Conservation (phyloP, 163 green algal species). For the Coccomyxa subellipsoidea region DNA sequence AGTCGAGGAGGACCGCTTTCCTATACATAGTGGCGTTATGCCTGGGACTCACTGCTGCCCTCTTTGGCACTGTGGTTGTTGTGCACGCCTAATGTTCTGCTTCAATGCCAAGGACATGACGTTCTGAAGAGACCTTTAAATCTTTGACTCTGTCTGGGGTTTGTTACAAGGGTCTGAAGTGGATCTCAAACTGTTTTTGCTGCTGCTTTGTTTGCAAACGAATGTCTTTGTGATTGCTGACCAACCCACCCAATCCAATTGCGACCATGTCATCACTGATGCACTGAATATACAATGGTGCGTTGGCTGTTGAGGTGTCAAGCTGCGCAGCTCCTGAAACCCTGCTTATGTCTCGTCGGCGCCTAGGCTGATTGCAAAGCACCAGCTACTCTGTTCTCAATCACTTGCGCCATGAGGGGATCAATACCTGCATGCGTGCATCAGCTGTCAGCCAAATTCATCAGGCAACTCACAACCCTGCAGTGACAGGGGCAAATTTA, state of each 20-base stretch:
- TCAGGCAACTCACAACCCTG: background rate
- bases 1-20: background rate
- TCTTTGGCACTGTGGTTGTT: background rate
- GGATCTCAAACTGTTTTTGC: too few species aligned
- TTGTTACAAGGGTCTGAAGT: too few species aligned
- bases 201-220: too few species aligned
- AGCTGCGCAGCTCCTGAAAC: too few species aligned
- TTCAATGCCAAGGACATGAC: background rate
- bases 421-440: background rate
- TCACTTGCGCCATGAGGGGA: slow-evolving; percentile 2
- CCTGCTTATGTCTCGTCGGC: too few species aligned
- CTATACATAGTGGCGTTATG: background rate
- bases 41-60: background rate
- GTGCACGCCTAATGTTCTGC: background rate
- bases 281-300: too few species aligned
- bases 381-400: background rate
- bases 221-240: too few species aligned
- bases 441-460: background rate
- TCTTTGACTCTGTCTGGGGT: too few species aligned
- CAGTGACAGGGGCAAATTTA: background rate
- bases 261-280: too few species aligned
- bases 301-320: too few species aligned
- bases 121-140: background rate
- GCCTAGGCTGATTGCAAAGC: background rate
- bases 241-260: too few species aligned